Evolutionary conservation across 768 basidiomycete species (phyloP).

Genomic region (Agrocybe praecox): DNA sequence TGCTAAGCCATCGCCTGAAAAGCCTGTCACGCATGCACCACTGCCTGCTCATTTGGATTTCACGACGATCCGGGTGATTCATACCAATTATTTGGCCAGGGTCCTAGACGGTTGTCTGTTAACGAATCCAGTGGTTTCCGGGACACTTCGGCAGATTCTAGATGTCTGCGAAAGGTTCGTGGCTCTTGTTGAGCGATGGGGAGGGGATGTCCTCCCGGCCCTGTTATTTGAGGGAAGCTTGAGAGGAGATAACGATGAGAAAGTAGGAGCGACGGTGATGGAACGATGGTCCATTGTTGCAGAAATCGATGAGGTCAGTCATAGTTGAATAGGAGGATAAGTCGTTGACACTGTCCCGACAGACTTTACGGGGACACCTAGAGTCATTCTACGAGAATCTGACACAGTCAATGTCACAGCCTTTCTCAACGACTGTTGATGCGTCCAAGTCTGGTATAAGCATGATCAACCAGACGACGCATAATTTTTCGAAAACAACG

Average conservation of each 20-base stretch:
- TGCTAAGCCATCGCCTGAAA: conserved; percentile 3
- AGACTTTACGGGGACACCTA: conserved; percentile 71
- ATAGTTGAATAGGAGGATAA: background rate
- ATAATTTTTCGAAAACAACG: conserved; percentile 50
- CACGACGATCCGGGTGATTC: conserved; percentile 80
- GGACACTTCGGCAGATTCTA: conserved; percentile 70
- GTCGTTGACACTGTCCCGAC: conserved; percentile 3
- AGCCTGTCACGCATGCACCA: conserved; percentile 13
- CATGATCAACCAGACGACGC: conserved; percentile 55
- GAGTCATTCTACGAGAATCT: conserved; percentile 83
- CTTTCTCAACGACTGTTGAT: conserved; percentile 62
- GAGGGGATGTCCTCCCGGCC: conserved; percentile 86
- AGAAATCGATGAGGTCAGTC: conserved; percentile 78
- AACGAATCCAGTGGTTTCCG: conserved; percentile 61
- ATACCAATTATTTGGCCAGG: conserved; percentile 79
- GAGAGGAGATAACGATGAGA: conserved; percentile 48
- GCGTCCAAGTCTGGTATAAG: conserved; percentile 71
- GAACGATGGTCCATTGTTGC: conserved; percentile 69
- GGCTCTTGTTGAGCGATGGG: conserved; percentile 91
- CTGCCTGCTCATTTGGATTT: conserved; percentile 68
- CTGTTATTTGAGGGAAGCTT: conserved; percentile 82
- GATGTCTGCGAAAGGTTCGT: conserved; percentile 86
- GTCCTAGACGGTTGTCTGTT: conserved; percentile 80
- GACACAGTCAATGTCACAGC: conserved; percentile 74
- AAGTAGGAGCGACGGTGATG: conserved; percentile 72